phyloP scores from a whole-genome alignment of 2,329 filamentous ascomycete genomes.

The Fusarium chaquense region DNA sequence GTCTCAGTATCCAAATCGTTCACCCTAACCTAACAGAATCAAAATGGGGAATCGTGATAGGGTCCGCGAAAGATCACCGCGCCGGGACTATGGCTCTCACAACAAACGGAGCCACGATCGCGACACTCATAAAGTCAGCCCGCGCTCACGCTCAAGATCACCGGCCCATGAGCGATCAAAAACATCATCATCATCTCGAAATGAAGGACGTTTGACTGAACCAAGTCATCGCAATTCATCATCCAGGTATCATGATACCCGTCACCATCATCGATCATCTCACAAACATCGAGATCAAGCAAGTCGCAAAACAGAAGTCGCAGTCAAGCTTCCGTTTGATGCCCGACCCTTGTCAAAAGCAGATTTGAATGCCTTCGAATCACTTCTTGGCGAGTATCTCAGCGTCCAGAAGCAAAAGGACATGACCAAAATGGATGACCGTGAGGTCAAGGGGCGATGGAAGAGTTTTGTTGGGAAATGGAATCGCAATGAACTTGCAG shows the following conservation, averaged over 20 bases:
- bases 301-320: slow-evolving; percentile 23
- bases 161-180: slow-evolving; percentile 37
- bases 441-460: slow-evolving; percentile 87
- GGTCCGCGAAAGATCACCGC: slow-evolving; percentile 40
- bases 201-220: slow-evolving; percentile 30
- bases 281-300: slow-evolving; percentile 42
- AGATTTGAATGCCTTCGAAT: slow-evolving; percentile 74
- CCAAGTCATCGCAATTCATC: slow-evolving; percentile 30
- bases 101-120: slow-evolving; percentile 37
- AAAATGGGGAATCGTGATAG: slow-evolving; percentile 35
- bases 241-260: slow-evolving; percentile 25
- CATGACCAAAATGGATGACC: slow-evolving; percentile 75
- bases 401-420: slow-evolving; percentile 86
- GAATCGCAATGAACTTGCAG: slow-evolving; percentile 88
- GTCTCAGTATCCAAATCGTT: neutral
- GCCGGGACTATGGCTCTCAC: slow-evolving; percentile 37
- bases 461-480: slow-evolving; percentile 93
- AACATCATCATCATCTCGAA: slow-evolving; percentile 27
- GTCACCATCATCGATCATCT: slow-evolving; percentile 39
- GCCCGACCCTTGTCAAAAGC: slow-evolving; percentile 75
- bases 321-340: slow-evolving; percentile 69
- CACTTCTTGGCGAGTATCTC: slow-evolving; percentile 85
- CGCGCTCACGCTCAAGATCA: slow-evolving; percentile 44
- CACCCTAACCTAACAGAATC: neutral
- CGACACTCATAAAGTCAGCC: slow-evolving; percentile 23